These are phyloP conservation scores for Salix dunnii DNA, from an alignment of 345 rosid species.

Conservation along the genomic window DNA sequence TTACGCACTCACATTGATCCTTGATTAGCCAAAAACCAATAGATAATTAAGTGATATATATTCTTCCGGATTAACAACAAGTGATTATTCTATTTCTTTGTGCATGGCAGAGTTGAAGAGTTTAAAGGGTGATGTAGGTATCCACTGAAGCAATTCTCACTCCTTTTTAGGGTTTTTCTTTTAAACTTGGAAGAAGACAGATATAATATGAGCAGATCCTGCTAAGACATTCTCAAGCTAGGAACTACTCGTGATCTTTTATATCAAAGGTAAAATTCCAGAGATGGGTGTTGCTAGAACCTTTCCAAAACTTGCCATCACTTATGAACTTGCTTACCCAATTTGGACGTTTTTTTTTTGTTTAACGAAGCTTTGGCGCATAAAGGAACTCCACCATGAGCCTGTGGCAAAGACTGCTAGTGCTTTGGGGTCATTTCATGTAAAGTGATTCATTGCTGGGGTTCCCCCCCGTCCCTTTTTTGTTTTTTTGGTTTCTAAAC, in stretches of 20 bases:
- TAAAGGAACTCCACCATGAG: slow-evolving; percentile 36
- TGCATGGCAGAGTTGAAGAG: not conserved
- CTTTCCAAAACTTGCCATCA: slow-evolving; percentile 18
- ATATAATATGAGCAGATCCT: slow-evolving; percentile 17
- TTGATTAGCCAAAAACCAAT: not conserved
- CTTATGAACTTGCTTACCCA: not conserved
- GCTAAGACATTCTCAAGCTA: slow-evolving; percentile 23
- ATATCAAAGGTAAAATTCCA: slow-evolving; percentile 18
- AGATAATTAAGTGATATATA: not conserved
- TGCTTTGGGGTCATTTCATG: slow-evolving; percentile 35
- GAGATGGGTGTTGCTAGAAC: slow-evolving; percentile 17
- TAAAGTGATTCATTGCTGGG: slow-evolving; percentile 16
- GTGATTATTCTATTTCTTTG: too few relatives aligned
- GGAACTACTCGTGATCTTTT: slow-evolving; percentile 15
- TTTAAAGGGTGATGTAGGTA: slow-evolving; percentile 4
- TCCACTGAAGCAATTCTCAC: slow-evolving; percentile 12
- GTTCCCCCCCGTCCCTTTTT: not conserved
- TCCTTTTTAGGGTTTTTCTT: not conserved
- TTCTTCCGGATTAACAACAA: not conserved
- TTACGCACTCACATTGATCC: too few relatives aligned
- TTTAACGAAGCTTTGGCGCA: slow-evolving; percentile 3
- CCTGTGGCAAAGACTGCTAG: slow-evolving; percentile 6
- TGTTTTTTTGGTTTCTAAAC: slow-evolving; percentile 7
- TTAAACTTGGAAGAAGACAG: not conserved
- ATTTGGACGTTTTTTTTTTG: not conserved